A percentile compares a stretch with the other conserved stretches of the same genome.
Evolutionary conservation across 257 asterid species (phyloP).

Genomic region (Lycium barbarum): DNA sequence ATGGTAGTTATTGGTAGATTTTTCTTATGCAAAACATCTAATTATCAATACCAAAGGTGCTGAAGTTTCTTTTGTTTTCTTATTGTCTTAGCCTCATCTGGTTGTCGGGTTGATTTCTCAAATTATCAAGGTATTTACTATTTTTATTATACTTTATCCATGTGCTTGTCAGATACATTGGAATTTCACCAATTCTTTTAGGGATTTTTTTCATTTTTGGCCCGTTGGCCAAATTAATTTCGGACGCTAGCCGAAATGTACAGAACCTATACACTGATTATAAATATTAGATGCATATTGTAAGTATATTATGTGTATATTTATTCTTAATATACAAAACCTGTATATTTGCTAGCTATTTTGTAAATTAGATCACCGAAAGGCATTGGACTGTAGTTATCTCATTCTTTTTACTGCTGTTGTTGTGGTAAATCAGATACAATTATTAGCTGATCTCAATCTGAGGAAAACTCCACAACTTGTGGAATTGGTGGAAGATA

Average conservation of each 20-base stretch:
- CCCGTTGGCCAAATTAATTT: too few relatives aligned
- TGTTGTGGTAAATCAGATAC: conserved; percentile 60
- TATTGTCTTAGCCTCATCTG: conserved; percentile 74
- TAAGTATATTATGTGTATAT: too few relatives aligned
- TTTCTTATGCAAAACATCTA: neutral
- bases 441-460: conserved; percentile 85
- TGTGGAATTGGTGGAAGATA: conserved; percentile 85
- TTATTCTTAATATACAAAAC: too few relatives aligned
- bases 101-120: conserved; percentile 87
- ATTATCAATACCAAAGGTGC: neutral
- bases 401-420: neutral
- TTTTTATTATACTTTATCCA: neutral
- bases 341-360: too few relatives aligned
- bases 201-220: too few relatives aligned
- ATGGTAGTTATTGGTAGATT: neutral
- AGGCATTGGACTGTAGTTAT: too few relatives aligned
- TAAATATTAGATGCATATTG: too few relatives aligned
- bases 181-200: neutral
- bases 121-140: conserved; percentile 72
- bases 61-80: conserved; percentile 20
- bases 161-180: neutral
- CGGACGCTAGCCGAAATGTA: too few relatives aligned
- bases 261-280: too few relatives aligned
- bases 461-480: conserved; percentile 88
- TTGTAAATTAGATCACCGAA: too few relatives aligned